Percentiles rank a stretch among this genome's conserved stretches.
Evolutionary conservation across 441 rosid species (phyloP).

Genomic region (Syzygium malaccense): DNA sequence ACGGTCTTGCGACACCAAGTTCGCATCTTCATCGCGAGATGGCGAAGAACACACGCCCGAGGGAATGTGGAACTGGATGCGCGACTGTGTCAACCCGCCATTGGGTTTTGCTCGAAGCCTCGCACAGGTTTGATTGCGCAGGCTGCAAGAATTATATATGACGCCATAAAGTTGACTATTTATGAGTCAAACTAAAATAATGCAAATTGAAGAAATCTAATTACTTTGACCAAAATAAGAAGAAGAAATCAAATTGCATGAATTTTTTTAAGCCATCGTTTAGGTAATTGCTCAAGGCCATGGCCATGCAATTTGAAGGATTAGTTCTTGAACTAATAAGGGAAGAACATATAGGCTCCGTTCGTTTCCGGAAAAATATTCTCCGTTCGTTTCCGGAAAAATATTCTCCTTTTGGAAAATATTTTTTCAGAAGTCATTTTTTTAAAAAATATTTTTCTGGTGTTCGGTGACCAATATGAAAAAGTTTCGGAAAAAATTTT

Average conservation of each 20-base stretch:
- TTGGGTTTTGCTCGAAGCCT: neutral
- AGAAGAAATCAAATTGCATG: neutral
- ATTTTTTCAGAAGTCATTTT: too few species aligned
- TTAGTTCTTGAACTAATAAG: accelerated
- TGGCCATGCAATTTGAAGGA: neutral
- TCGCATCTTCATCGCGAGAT: neutral
- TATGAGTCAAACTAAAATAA: neutral
- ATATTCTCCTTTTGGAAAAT: too few species aligned
- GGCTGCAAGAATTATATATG: neutral
- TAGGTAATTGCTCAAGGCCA: neutral
- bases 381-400: too few species aligned
- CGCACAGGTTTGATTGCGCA: neutral
- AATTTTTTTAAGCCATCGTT: neutral
- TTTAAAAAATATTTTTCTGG: too few species aligned
- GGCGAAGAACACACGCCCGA: neutral
- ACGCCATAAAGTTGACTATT: neutral
- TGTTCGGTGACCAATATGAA: too few species aligned
- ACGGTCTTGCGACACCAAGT: neutral
- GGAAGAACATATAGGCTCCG: neutral
- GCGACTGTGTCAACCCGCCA: neutral
- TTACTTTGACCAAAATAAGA: neutral
- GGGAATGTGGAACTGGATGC: neutral
- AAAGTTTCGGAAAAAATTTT: too few species aligned
- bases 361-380: too few species aligned
- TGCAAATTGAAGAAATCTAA: neutral